Evolutionary conservation across 2,329 filamentous ascomycete genomes (phyloP).

Genomic region (Macrophomina tecta): DNA sequence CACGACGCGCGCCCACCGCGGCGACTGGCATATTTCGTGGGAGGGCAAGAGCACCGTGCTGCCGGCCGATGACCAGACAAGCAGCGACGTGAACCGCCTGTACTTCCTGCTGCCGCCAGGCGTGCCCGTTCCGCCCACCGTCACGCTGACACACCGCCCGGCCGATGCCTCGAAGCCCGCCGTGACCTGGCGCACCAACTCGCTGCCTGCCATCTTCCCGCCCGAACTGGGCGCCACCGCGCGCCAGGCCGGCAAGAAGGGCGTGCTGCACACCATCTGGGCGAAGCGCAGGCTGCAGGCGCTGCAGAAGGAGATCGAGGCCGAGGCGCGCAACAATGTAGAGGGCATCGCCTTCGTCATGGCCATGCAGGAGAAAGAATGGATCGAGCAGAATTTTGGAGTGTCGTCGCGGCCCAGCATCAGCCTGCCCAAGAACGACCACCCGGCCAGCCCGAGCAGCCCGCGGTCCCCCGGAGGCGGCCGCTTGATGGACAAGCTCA

Average conservation of each 20-base stretch:
- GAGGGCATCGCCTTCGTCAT: slow-evolving; percentile 86
- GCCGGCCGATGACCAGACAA: slow-evolving; percentile 63
- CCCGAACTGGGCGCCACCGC: slow-evolving; percentile 73
- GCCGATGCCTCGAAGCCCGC: slow-evolving; percentile 50
- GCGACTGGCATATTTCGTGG: slow-evolving; percentile 82
- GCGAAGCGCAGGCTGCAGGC: slow-evolving; percentile 80
- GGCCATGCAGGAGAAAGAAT: slow-evolving; percentile 80
- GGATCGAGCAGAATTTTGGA: slow-evolving; percentile 84
- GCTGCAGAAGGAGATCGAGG: slow-evolving; percentile 76
- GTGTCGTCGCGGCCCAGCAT: slow-evolving; percentile 54
- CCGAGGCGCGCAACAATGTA: slow-evolving; percentile 73
- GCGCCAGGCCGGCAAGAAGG: slow-evolving; percentile 72
- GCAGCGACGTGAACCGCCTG: slow-evolving; percentile 64
- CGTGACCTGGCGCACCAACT: slow-evolving; percentile 70
- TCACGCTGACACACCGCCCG: slow-evolving; percentile 66
- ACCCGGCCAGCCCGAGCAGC: slow-evolving; percentile 62
- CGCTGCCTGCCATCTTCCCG: slow-evolving; percentile 85
- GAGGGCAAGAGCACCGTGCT: slow-evolving; percentile 77
- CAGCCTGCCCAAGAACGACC: slow-evolving; percentile 39
- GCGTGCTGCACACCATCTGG: slow-evolving; percentile 89
- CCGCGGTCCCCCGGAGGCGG: slow-evolving; percentile 69
- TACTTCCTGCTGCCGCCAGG: slow-evolving; percentile 83
- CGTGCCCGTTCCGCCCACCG: slow-evolving; percentile 71
- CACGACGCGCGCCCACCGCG: slow-evolving; percentile 52
- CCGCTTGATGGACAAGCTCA: slow-evolving; percentile 78